Conservation (phyloP, 345 rosid genomes). For the Syzygium oleosum region DNA sequence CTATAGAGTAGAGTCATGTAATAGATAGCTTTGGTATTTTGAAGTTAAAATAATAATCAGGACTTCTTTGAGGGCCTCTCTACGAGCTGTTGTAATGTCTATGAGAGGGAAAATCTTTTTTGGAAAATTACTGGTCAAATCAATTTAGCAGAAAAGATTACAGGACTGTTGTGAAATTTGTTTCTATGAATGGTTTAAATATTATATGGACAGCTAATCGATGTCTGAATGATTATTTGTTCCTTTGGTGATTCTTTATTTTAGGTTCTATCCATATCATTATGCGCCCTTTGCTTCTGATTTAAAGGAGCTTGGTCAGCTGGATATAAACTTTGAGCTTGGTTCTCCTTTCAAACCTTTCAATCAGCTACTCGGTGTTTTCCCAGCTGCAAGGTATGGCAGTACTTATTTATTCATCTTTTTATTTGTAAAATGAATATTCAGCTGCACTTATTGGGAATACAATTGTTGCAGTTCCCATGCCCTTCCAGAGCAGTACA, state of each 20-base stretch:
- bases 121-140: background rate
- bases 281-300: constrained; percentile 99
- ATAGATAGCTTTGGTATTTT: background rate
- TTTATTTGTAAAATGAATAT: background rate
- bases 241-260: constrained; percentile 5
- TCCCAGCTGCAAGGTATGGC: constrained; percentile 86
- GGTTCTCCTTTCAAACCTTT: constrained; percentile 90
- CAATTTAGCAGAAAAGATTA: background rate
- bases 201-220: background rate
- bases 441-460: constrained; percentile 6
- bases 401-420: background rate
- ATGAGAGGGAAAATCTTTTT: background rate
- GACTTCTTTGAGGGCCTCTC: background rate
- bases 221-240: background rate
- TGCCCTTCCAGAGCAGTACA: constrained; percentile 78
- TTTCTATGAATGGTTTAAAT: background rate
- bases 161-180: background rate
- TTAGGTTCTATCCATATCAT: constrained; percentile 94
- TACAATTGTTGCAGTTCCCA: constrained; percentile 53
- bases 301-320: constrained; percentile 62
- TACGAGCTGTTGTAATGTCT: background rate
- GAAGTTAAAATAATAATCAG: background rate
- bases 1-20: background rate
- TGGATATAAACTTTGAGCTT: constrained; percentile 59
- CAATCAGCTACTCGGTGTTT: constrained; percentile 88